phyloP scores from a whole-genome alignment of 2,329 filamentous ascomycete species.

The Pseudovirgaria hyperparasitica region DNA sequence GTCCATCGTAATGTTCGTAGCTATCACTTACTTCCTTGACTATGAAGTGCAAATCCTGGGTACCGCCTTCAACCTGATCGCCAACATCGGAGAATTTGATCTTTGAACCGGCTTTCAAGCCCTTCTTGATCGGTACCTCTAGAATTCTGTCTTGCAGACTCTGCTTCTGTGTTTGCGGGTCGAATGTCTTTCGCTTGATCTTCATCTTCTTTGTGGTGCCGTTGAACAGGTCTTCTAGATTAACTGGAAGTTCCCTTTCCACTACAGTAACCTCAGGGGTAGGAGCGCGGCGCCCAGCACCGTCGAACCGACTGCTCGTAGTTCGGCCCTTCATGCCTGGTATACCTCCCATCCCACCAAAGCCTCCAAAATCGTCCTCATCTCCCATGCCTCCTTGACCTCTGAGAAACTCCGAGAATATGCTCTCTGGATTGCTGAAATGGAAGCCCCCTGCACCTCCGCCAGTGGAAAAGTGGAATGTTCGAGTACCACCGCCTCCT shows the following conservation, averaged over 20 bases:
- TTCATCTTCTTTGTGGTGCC: slow-evolving; percentile 95
- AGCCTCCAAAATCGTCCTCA: slow-evolving; percentile 37
- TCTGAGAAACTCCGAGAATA: slow-evolving; percentile 76
- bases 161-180: slow-evolving; percentile 66
- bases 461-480: slow-evolving; percentile 54
- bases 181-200: slow-evolving; percentile 92
- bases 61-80: slow-evolving; percentile 90
- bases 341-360: slow-evolving; percentile 28
- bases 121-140: slow-evolving; percentile 90
- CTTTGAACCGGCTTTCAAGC: slow-evolving; percentile 92
- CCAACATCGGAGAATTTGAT: slow-evolving; percentile 98
- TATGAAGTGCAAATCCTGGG: slow-evolving; percentile 91
- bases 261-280: slow-evolving; percentile 85
- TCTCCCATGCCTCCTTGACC: slow-evolving; percentile 31
- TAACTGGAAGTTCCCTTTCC: slow-evolving; percentile 68
- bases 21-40: slow-evolving; percentile 66
- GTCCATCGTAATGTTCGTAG: neutral
- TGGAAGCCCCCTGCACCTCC: slow-evolving; percentile 54
- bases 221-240: slow-evolving; percentile 77
- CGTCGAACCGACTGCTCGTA: slow-evolving; percentile 18
- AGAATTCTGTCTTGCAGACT: slow-evolving; percentile 79
- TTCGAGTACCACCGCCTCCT: slow-evolving; percentile 33
- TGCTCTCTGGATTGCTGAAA: slow-evolving; percentile 72
- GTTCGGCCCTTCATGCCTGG: slow-evolving; percentile 26
- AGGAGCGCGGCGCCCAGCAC: slow-evolving; percentile 31